A percentile compares a stretch with the other conserved stretches of the same genome.
Conservation (phyloP, 2,329 filamentous ascomycete genomes). For the Didymella glomerata region DNA sequence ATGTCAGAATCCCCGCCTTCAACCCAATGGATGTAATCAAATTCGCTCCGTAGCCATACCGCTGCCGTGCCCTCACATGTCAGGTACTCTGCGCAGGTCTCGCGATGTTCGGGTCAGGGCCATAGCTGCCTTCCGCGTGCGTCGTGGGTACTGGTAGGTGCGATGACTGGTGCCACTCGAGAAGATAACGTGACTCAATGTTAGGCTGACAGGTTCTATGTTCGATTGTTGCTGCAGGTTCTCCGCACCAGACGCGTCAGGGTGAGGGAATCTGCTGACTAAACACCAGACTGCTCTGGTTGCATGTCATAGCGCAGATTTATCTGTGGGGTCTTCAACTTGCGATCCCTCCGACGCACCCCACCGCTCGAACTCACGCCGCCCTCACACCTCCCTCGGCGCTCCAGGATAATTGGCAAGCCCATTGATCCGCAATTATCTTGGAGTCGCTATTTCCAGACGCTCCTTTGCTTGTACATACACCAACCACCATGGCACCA, state of each 20-base stretch:
- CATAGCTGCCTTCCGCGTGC: neutral
- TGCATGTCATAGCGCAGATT: constrained; percentile 16
- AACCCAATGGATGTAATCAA: neutral
- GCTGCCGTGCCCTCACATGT: neutral
- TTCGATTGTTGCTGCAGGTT: neutral
- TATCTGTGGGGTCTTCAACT: constrained; percentile 15
- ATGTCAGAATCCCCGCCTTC: neutral
- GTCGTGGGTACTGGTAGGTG: neutral
- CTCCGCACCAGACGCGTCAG: constrained; percentile 1
- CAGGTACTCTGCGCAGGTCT: too few species aligned
- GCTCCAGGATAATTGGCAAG: constrained; percentile 55
- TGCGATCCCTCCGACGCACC: constrained; percentile 28
- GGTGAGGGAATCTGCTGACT: constrained; percentile 6
- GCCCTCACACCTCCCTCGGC: constrained; percentile 31
- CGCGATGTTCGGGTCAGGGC: too few species aligned
- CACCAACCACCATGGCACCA: constrained; percentile 39
- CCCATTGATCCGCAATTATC: constrained; percentile 48
- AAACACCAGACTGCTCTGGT: constrained; percentile 13
- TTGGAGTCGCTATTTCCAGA: constrained; percentile 50
- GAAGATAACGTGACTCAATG: neutral
- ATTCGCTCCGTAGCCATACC: neutral
- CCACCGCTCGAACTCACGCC: constrained; percentile 23
- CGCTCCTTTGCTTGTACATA: constrained; percentile 15
- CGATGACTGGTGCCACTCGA: neutral
- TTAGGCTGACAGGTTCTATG: neutral